Evolutionary conservation across 1,139 yeast species (phyloP).

Genomic region (Lodderomyces elongisporus): DNA sequence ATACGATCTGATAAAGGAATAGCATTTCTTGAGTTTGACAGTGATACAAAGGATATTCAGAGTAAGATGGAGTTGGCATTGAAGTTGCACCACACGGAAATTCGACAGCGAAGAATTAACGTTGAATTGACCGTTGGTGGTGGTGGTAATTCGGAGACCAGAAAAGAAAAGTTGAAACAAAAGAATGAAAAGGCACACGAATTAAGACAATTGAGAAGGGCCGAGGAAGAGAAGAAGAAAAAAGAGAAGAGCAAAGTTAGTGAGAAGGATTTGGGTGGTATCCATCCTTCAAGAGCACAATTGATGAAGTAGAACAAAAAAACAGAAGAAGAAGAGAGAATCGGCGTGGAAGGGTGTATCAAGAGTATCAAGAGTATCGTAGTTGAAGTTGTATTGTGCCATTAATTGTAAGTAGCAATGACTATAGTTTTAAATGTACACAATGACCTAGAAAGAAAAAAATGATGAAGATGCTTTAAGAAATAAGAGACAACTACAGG

Average conservation of each 20-base stretch:
- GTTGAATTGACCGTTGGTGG: constrained; percentile 98
- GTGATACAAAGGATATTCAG: constrained; percentile 58
- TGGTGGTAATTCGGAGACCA: constrained; percentile 79
- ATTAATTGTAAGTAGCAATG: no score
- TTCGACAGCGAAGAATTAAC: constrained; percentile 73
- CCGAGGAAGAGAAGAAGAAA: constrained; percentile 25
- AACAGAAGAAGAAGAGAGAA: not conserved
- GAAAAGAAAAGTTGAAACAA: constrained; percentile 66
- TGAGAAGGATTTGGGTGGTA: constrained; percentile 24
- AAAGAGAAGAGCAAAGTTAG: constrained; percentile 21
- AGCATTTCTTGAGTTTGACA: constrained; percentile 85
- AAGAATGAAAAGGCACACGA: constrained; percentile 71
- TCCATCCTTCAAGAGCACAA: constrained; percentile 59
- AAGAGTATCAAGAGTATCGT: no score
- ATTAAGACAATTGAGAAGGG: constrained; percentile 51
- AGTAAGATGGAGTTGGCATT: constrained; percentile 78
- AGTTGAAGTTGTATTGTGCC: no score
- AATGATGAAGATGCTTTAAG: no score
- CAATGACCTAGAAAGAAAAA: no score
- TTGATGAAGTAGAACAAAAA: constrained; percentile 21
- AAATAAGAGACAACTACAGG: no score
- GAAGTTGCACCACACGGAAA: constrained; percentile 68
- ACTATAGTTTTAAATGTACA: no score
- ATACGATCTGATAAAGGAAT: constrained; percentile 82
- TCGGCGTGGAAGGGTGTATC: no score